These are phyloP conservation scores for Pelargonium nanum DNA, from an alignment of 345 rosid species.

Conservation along the genomic window DNA sequence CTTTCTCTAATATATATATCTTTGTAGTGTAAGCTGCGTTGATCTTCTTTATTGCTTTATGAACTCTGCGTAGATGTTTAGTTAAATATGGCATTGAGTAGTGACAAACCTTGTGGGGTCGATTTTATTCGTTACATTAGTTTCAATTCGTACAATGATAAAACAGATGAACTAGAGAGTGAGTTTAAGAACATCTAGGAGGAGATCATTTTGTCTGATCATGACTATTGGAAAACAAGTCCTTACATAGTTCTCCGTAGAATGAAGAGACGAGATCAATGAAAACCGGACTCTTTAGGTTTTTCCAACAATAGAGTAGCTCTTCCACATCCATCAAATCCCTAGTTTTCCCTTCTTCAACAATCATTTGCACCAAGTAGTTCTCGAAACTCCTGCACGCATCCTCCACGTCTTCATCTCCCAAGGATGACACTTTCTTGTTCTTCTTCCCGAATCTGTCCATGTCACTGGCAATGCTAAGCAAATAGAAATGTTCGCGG, in stretches of 20 bases:
- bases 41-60: too few species aligned
- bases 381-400: conserved; percentile 81
- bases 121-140: too few species aligned
- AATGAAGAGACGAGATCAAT: conserved; percentile 58
- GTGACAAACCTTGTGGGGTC: too few species aligned
- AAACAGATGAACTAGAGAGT: too few species aligned
- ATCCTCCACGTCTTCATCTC: conserved; percentile 42
- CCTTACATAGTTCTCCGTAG: conserved; percentile 79
- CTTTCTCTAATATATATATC: too few species aligned
- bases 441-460: conserved; percentile 15
- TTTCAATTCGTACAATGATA: too few species aligned
- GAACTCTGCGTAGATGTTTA: background rate
- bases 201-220: conserved; percentile 1
- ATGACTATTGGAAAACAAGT: conserved; percentile 28
- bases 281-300: conserved; percentile 66
- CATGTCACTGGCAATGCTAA: conserved; percentile 30
- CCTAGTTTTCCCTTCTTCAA: conserved; percentile 64
- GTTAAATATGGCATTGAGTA: background rate
- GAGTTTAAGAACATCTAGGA: too few species aligned
- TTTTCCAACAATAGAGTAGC: conserved; percentile 79
- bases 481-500: too few species aligned
- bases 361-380: conserved; percentile 70
- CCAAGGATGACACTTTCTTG: conserved; percentile 10
- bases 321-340: conserved; percentile 79
- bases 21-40: too few species aligned